phyloP scores from a whole-genome alignment of 2,329 filamentous ascomycete species.

The Tolypocladium tundrense region DNA sequence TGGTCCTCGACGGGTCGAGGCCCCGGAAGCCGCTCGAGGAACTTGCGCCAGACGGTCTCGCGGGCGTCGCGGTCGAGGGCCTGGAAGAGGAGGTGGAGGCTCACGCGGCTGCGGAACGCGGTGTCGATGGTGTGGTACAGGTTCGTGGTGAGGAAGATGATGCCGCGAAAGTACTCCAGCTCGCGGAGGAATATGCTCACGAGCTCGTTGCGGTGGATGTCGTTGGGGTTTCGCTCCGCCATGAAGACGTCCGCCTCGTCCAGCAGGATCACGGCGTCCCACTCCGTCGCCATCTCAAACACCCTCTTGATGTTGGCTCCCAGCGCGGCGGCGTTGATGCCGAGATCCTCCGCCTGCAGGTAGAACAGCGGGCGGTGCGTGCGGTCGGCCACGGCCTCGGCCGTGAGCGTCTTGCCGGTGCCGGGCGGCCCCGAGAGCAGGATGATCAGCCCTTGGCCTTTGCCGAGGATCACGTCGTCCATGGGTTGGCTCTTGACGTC shows the following conservation, averaged over 20 bases:
- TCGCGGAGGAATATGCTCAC: conserved; percentile 36
- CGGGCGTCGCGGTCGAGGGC: conserved; percentile 27
- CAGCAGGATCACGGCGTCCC: conserved; percentile 40
- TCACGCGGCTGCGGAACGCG: conserved; percentile 35
- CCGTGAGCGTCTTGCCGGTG: conserved; percentile 36
- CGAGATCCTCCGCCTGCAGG: conserved; percentile 37
- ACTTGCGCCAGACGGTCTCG: conserved; percentile 34
- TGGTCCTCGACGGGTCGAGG: not conserved
- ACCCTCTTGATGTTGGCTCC: conserved; percentile 36
- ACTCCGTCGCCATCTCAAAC: conserved; percentile 37
- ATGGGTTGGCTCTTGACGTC: conserved; percentile 8
- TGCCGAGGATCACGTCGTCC: conserved; percentile 31
- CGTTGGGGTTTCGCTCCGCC: conserved; percentile 30
- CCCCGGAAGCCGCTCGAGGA: conserved; percentile 25
- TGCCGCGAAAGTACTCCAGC: conserved; percentile 33
- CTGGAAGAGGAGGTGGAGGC: conserved; percentile 35
- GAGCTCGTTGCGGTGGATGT: conserved; percentile 38
- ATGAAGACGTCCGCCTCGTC: conserved; percentile 46
- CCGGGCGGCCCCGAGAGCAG: conserved; percentile 35
- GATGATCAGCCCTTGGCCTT: conserved; percentile 33
- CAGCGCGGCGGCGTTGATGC: conserved; percentile 29
- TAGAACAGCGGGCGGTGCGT: conserved; percentile 33
- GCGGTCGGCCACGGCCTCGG: conserved; percentile 31
- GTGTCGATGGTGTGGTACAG: conserved; percentile 29
- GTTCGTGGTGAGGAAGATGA: conserved; percentile 36